phyloP scores from a whole-genome alignment of 1,284 basidiomycete genomes.

The Papiliotrema laurentii region DNA sequence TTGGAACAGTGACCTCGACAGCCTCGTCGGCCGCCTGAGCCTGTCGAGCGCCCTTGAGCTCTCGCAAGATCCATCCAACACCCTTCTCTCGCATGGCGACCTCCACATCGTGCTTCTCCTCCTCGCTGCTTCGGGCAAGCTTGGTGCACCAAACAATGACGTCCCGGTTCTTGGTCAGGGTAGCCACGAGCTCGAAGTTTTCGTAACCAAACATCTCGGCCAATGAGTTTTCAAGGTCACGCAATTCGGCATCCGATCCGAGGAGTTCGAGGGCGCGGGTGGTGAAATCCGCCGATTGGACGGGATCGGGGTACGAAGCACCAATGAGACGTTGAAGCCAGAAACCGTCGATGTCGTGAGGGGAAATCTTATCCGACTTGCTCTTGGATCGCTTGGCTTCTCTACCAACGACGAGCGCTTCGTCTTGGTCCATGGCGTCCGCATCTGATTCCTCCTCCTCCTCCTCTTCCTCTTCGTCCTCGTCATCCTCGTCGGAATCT shows the following conservation, averaged over 20 bases:
- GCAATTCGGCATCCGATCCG: slow-evolving; percentile 78
- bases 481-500: slow-evolving; percentile 55
- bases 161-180: slow-evolving; percentile 92
- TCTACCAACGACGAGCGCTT: slow-evolving; percentile 62
- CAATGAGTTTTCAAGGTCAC: slow-evolving; percentile 93
- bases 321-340: slow-evolving; percentile 96
- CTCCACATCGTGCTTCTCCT: slow-evolving; percentile 89
- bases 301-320: slow-evolving; percentile 85
- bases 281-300: slow-evolving; percentile 90
- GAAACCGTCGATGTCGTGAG: slow-evolving; percentile 91
- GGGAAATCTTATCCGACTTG: slow-evolving; percentile 68
- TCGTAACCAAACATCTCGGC: slow-evolving; percentile 98
- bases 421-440: slow-evolving; percentile 53
- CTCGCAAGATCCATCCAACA: slow-evolving; percentile 90
- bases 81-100: slow-evolving; percentile 98
- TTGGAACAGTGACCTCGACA: slow-evolving; percentile 59
- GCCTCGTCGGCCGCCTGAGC: slow-evolving; percentile 48
- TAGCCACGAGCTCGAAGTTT: slow-evolving; percentile 81
- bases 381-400: slow-evolving; percentile 35
- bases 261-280: slow-evolving; percentile 80
- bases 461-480: slow-evolving; percentile 68
- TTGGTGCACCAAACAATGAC: slow-evolving; percentile 98
- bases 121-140: slow-evolving; percentile 80
- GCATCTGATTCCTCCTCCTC: slow-evolving; percentile 52
- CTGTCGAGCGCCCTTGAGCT: slow-evolving; percentile 69